Evolutionary conservation across 192 early-diverging fungal genomes (phyloP).

Genomic region (Endogone sp.): DNA sequence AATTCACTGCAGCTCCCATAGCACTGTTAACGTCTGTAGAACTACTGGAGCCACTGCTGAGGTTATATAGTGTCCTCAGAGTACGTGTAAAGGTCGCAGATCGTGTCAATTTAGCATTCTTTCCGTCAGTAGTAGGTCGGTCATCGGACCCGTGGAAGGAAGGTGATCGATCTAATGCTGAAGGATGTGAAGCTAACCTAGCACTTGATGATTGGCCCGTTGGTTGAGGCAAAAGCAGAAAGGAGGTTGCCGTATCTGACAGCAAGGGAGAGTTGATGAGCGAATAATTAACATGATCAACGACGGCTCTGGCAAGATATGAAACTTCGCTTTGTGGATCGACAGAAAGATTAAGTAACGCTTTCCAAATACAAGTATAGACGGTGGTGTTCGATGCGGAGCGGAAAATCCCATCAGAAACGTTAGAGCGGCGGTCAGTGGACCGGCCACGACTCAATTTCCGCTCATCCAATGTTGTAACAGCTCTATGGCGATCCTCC

Average conservation of each 20-base stretch:
- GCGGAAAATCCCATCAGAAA: conserved; percentile 17
- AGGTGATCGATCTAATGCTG: conserved; percentile 23
- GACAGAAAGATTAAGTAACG: conserved; percentile 71
- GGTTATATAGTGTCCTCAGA: conserved; percentile 28
- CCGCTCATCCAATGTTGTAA: conserved; percentile 9
- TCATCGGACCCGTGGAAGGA: conserved; percentile 15
- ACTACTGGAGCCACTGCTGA: conserved; percentile 16
- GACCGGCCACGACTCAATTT: conserved; percentile 7
- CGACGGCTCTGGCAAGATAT: conserved; percentile 57
- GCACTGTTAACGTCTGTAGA: neutral
- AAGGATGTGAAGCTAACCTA: neutral
- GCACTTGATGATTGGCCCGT: neutral
- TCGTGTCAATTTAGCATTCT: conserved; percentile 29
- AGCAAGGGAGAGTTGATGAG: conserved; percentile 28
- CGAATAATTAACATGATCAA: conserved; percentile 65
- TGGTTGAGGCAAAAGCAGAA: conserved; percentile 8
- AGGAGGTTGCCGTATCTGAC: conserved; percentile 21
- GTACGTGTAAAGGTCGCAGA: conserved; percentile 33
- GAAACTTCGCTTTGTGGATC: conserved; percentile 83
- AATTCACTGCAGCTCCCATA: neutral
- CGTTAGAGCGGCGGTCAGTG: conserved; percentile 11
- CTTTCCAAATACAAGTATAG: conserved; percentile 75
- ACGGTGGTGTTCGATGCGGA: conserved; percentile 46
- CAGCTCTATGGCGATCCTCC: conserved; percentile 26
- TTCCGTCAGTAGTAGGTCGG: neutral